phyloP scores from a whole-genome alignment of 768 basidiomycete genomes.

The Sistotremastrum niveocremeum region DNA sequence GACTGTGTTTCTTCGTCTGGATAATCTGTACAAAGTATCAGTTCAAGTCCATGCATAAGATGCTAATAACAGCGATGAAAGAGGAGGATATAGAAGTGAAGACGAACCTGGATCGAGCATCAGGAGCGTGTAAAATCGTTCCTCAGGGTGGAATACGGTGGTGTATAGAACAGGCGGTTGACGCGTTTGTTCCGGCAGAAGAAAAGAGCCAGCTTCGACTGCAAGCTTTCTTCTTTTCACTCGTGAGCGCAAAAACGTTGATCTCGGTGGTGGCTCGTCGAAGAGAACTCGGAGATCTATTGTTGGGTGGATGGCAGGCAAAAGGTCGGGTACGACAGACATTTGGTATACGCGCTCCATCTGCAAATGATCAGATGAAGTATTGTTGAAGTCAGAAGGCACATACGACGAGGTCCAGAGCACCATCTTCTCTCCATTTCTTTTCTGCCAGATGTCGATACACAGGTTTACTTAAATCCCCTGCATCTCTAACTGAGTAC shows the following conservation, averaged over 20 bases:
- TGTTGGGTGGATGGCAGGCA: slow-evolving; percentile 57
- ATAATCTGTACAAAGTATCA: slow-evolving; percentile 38
- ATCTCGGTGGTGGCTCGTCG: slow-evolving; percentile 22
- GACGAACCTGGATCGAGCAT: slow-evolving; percentile 72
- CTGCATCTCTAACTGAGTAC: slow-evolving; percentile 19
- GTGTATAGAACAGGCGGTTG: slow-evolving; percentile 51
- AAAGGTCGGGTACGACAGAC: slow-evolving; percentile 78
- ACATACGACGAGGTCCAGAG: slow-evolving; percentile 64
- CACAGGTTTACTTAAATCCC: slow-evolving; percentile 51
- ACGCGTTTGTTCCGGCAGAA: slow-evolving; percentile 56
- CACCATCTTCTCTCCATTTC: slow-evolving; percentile 75
- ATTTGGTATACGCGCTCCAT: slow-evolving; percentile 93
- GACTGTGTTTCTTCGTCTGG: slow-evolving; percentile 56
- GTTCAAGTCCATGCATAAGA: neutral
- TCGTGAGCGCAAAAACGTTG: slow-evolving; percentile 13
- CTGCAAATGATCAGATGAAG: slow-evolving; percentile 22
- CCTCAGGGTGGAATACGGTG: slow-evolving; percentile 72
- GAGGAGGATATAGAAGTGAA: neutral
- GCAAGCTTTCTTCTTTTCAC: slow-evolving; percentile 19
- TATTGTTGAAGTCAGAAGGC: neutral
- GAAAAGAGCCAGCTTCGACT: slow-evolving; percentile 59
- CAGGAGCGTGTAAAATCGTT: slow-evolving; percentile 73
- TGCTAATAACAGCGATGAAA: slow-evolving; percentile 2
- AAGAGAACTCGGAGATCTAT: slow-evolving; percentile 61
- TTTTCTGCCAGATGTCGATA: slow-evolving; percentile 76